Evolutionary conservation across 495 filamentous ascomycete genomes (phyloP), one percentile per base, ranked within the genome.

Genomic region (Podospora tetraspora): DNA sequence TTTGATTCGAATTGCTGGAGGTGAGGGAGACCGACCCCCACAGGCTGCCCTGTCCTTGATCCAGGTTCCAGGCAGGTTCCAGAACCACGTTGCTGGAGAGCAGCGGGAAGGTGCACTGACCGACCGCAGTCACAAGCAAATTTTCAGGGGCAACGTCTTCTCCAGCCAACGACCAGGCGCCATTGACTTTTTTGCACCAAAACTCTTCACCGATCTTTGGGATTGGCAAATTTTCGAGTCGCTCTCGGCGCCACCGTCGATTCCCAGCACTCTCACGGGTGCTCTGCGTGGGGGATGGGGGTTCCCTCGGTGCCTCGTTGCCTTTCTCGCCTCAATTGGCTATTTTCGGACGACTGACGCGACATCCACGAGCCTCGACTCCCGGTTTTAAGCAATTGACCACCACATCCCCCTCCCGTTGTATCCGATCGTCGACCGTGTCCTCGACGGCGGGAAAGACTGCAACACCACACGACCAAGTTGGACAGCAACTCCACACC

Each of bases 81-180:
- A 64, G 61, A 68, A 65, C 69, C 69, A 71, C 69, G 62, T 57
- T 60, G 69, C 69, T 68, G 69, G 69, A 52, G 24, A 61, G 58
- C 58, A 65, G 63, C 63, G 57, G 52, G 23, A 65, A 56, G 62
- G 62, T 56, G 62, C 32, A 23, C 21, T 52, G 30, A 56, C 61
- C 59, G 27, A 61, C 24, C 24, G 24, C 24, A 29, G 23, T 29
- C 59, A 61, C 59, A n/a, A 27, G 24, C 59, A 16, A 61, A 52
- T 52, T 52, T 52, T 52, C 43, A 52, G 43, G 43, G 43, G 43
- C 43, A 52, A 52, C 43, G 43, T n/a, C 43, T 52, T 29, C 61
- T 21, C 61, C 29, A 62, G 21, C 25, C 61, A 30, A 22, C 61
- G 13, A 27, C 58, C 58, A 62, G 27, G 27, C 32, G 27, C 16